Evolutionary conservation across 352 stramenopile species (phyloP).

Genomic region (Bremia lactucae): DNA sequence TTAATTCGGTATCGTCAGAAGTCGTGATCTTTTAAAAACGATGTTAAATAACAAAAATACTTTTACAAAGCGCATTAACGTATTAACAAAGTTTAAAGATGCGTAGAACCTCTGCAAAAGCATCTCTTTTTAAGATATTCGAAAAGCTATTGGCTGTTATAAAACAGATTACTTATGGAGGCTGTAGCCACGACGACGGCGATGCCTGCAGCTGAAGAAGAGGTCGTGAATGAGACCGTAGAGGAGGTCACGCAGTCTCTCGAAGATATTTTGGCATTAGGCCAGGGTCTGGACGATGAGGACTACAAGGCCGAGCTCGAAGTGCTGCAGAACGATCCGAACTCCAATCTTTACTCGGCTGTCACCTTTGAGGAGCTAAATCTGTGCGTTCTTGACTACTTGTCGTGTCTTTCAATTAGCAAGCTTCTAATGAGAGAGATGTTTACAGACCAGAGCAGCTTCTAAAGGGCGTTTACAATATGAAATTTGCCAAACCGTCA

Average conservation of each 20-base stretch:
- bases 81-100: no score
- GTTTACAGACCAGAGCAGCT: constrained; percentile 39
- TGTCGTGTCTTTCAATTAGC: neutral
- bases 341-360: constrained; percentile 76
- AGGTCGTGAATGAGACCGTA: constrained; percentile 18
- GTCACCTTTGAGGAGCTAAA: constrained; percentile 80
- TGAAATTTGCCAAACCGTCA: constrained; percentile 83
- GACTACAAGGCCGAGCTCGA: constrained; percentile 82
- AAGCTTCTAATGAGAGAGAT: constrained; percentile 1
- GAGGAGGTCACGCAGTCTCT: constrained; percentile 74
- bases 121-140: no score
- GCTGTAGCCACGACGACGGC: constrained; percentile 5
- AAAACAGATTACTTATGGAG: constrained; percentile 6
- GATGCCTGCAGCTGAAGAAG: neutral
- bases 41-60: no score
- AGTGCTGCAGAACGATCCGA: constrained; percentile 76
- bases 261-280: constrained; percentile 72
- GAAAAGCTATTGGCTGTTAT: constrained; percentile 10
- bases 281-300: constrained; percentile 75
- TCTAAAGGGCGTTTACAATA: constrained; percentile 77
- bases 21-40: no score
- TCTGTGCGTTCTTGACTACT: constrained; percentile 22
- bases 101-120: no score
- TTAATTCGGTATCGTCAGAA: no score
- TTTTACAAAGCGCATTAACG: no score